A percentile compares a stretch with the other conserved stretches of the same genome.
phyloP scores from a whole-genome alignment of 495 filamentous ascomycete species.

The Penicillium cataractarum region DNA sequence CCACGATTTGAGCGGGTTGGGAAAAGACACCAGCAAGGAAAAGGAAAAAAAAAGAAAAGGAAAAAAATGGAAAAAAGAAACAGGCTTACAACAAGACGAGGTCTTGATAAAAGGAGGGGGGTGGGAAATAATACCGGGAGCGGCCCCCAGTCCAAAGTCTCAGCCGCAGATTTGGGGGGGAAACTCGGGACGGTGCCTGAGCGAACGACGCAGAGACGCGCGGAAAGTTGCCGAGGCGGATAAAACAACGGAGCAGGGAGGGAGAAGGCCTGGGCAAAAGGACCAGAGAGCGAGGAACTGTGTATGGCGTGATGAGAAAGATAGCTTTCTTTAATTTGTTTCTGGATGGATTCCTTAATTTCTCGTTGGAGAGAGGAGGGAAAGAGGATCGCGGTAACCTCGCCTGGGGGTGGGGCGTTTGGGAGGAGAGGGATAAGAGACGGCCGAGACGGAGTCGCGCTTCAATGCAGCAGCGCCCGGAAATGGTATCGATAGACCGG shows the following conservation, averaged over 20 bases:
- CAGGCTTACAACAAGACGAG: not conserved
- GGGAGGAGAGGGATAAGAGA: not conserved
- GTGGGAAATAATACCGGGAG: not conserved
- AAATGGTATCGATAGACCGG: conserved; percentile 1
- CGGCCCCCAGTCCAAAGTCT: conserved; percentile 5
- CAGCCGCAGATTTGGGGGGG: conserved; percentile 11
- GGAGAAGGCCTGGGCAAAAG: not conserved
- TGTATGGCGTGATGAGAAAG: not conserved
- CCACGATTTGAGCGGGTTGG: too few species aligned
- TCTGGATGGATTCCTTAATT: conserved; percentile 1
- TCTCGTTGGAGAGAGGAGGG: not conserved
- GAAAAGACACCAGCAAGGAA: not conserved
- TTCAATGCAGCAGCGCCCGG: conserved; percentile 4
- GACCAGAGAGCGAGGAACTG: not conserved
- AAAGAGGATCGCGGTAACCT: conserved; percentile 23
- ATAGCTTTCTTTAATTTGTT: not conserved
- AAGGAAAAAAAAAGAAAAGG: not conserved
- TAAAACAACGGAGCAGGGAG: not conserved
- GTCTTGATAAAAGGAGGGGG: not conserved
- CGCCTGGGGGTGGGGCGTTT: conserved; percentile 27
- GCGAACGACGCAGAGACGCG: conserved; percentile 13
- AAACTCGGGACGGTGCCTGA: conserved; percentile 1
- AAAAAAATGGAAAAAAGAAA: too few species aligned
- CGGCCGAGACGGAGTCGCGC: conserved; percentile 4
- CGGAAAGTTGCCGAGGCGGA: conserved; percentile 19